Evolutionary conservation across 73 alveolate species (phyloP).

Genomic region (Tetrahymena malaccensis): DNA sequence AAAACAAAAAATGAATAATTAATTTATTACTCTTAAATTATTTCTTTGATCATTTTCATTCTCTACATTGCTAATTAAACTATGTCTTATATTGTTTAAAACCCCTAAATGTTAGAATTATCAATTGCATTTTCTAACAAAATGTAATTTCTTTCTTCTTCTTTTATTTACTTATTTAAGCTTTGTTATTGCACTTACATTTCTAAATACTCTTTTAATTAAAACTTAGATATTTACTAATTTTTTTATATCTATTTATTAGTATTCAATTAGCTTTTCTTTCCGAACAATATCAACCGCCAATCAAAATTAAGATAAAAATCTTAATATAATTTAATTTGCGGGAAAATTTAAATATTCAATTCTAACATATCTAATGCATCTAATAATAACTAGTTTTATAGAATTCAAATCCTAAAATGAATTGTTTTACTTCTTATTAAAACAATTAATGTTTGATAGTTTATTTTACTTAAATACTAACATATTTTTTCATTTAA

Average conservation of each 20-base stretch:
- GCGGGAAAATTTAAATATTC: neutral
- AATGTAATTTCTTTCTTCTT: neutral
- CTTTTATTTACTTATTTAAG: neutral
- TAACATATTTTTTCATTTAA: no score
- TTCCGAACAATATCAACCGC: neutral
- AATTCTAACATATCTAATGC: neutral
- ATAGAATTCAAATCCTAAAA: no score
- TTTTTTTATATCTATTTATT: neutral
- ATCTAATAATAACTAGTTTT: neutral
- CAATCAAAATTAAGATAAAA: neutral
- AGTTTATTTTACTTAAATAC: no score
- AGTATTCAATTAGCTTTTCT: neutral
- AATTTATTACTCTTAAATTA: neutral
- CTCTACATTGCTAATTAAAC: neutral
- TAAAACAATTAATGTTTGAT: no score
- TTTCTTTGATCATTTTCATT: neutral
- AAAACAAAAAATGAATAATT: neutral
- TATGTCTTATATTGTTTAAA: neutral
- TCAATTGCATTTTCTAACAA: neutral
- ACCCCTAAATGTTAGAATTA: neutral
- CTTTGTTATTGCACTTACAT: neutral
- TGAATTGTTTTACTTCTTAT: no score
- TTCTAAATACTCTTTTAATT: neutral
- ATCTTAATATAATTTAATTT: neutral
- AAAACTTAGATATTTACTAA: neutral